phyloP scores from a whole-genome alignment of 768 basidiomycete species.

The Leccinum truebloodii region DNA sequence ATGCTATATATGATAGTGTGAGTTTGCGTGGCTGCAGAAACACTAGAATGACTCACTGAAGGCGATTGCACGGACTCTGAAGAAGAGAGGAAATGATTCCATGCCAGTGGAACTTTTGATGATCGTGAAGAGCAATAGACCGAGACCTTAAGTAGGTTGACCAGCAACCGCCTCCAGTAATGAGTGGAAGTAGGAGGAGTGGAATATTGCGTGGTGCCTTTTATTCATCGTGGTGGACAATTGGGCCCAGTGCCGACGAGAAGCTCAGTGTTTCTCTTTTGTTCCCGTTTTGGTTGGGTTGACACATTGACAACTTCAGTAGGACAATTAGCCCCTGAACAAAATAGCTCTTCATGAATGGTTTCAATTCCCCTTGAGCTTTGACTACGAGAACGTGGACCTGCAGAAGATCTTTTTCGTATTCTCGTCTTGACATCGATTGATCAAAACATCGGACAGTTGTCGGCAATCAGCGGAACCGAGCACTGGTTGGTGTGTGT shows the following conservation, averaged over 20 bases:
- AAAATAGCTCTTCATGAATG: background rate
- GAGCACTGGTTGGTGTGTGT: background rate
- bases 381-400: background rate
- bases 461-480: background rate
- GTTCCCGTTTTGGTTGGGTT: conserved; percentile 12
- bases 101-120: conserved; percentile 12
- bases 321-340: conserved; percentile 12
- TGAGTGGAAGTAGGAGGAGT: conserved; percentile 1
- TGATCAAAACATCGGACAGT: background rate
- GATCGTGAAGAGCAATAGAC: background rate
- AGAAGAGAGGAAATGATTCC: conserved; percentile 34
- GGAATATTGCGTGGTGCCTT: conserved; percentile 4
- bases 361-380: background rate
- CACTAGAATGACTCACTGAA: conserved; percentile 27
- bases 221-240: conserved; percentile 18
- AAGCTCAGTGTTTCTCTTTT: conserved; percentile 11
- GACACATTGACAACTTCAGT: background rate
- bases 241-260: conserved; percentile 4
- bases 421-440: background rate
- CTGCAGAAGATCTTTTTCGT: no score
- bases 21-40: background rate
- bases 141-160: conserved; percentile 19
- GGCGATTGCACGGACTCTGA: conserved; percentile 29
- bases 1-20: conserved; percentile 32
- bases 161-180: conserved; percentile 25